Evolutionary conservation across 2,329 filamentous ascomycete genomes (phyloP), one percentile per base, ranked within the genome.

Genomic region (Gaeumannomyces sp.): DNA sequence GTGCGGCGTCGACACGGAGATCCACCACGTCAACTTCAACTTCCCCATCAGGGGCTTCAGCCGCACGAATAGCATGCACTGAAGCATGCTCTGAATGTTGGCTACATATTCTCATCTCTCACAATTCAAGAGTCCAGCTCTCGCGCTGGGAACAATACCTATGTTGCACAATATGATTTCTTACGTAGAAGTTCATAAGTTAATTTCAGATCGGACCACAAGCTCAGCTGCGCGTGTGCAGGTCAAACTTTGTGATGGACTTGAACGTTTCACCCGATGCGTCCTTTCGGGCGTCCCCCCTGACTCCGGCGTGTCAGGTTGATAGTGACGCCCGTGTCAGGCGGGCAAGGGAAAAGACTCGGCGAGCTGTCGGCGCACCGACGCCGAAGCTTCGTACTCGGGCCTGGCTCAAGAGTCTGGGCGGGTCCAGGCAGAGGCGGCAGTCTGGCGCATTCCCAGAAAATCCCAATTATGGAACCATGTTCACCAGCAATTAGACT

Each of bases 1-100:
- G 25, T 11, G 35, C 38, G 70, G 68, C 11, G 64, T 27, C 5
- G 25, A 13, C 16, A 58, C n/a, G 22, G 38, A 50, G 38, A 19
- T 19, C 38, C 56, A 58, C 2, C 56, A 58, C 16, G 56, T 58
- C 28, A 58, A 58, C 25, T 28, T 27, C 56, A 28, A 58, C n/a
- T 58, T 58, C 28, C 56, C 56, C 4, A 27, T 58, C 16, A 58
- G 8, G 56, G 56, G 56, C 13, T 58, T 28, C 25, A 14, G 25
- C 11, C 25, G 11, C 28, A 28, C 56, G 56, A 58, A 28, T 58
- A 28, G 25, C 25, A 29, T 58, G 56, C n/a, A 58, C 56, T 58
- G 25, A 28, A 19, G 28, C 5, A 16, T 7, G 16, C 6, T 11
- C 38, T 3, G 11, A 0, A 35, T 35, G 33, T 14, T 14, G 3